Percentiles rank a stretch among this genome's conserved stretches.
phyloP scores from a whole-genome alignment of 495 filamentous ascomycete species.

The Viridothelium virens region DNA sequence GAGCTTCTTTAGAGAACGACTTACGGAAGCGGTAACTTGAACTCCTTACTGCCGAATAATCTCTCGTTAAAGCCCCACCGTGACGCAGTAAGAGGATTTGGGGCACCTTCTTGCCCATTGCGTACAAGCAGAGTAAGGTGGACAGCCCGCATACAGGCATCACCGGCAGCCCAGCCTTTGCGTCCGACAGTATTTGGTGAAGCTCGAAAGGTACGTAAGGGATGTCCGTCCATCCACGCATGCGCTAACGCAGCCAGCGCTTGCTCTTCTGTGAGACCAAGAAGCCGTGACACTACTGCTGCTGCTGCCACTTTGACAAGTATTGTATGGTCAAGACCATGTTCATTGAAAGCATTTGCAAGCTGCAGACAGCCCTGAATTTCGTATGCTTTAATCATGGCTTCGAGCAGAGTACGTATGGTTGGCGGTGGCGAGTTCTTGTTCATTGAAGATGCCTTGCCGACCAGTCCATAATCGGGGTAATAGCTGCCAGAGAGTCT shows the following conservation, averaged over 20 bases:
- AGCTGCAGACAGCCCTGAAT: conserved; percentile 42
- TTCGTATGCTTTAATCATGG: conserved; percentile 43
- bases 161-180: conserved; percentile 44
- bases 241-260: not conserved
- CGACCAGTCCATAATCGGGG: conserved; percentile 37
- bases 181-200: conserved; percentile 36
- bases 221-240: conserved; percentile 31
- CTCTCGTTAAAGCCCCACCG: not conserved
- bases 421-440: conserved; percentile 21
- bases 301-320: conserved; percentile 41
- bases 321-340: conserved; percentile 42
- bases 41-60: not conserved
- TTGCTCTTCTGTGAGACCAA: conserved; percentile 26
- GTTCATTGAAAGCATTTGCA: conserved; percentile 36
- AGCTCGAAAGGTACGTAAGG: conserved; percentile 34
- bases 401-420: conserved; percentile 28
- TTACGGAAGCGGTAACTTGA: not conserved
- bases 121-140: conserved; percentile 34
- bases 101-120: conserved; percentile 36
- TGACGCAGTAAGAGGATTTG: not conserved
- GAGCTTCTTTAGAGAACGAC: not conserved
- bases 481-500: conserved; percentile 42
- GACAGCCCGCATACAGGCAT: conserved; percentile 42
- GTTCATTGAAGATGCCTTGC: conserved; percentile 21
- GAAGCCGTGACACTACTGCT: conserved; percentile 35